Base-by-base conservation (phyloP, 2,329 filamentous ascomycete species). In the Chalaropsis thielavioides region DNA sequence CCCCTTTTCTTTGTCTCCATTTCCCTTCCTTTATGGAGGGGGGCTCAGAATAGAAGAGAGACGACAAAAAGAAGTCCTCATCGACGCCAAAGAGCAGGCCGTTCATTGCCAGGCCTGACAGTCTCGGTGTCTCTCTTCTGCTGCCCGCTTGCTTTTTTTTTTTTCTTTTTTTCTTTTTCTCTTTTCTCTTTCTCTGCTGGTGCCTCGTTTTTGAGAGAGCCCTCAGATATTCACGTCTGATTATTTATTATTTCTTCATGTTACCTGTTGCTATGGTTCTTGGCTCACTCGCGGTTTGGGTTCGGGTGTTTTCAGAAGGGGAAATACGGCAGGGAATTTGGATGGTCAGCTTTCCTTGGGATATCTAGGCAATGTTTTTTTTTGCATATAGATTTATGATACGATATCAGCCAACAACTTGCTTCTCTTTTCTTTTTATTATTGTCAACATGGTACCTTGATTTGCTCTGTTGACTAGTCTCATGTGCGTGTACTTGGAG, bases 361-460 rank as follows among this genome's bases (percentile, higher is more conserved):
- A 46, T 31, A 46, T 62, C 60, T 62, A 46, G 24, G 60, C 60
- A 62, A 44, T 46, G 41, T 62, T 62, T 31, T 31, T 31, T 11
- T 43, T 49, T 62, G 40, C 60, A 62, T 35, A 46, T 62, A 62
- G 60, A 62, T 62, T 62, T 62, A 62, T 62, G 60, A 62, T 62
- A 62, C 49, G 54, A 58, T 58, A 58, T 58, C 27, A 58, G 27
- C 54, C 60, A 38, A 19, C 60, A 62, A 17, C 19, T 61, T 62
- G 24, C 44, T 40, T 62, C 60, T 31, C 17, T 61, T n/a, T 31
- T 46, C 40, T 44, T 40, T 4, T n/a, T n/a, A n/a, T n/a, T n/a
- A n/a, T n/a, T n/a, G 31, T 31, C 3, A 31, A 31, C 31, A 3
- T 6, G 6, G 31, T 31, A 6, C 31, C 31, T 31, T 19, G n/a